A percentile compares a stretch with the other conserved stretches of the same genome.
These are phyloP conservation scores for Fragilaria crotonensis DNA, from an alignment of 108 stramenopile genomes.

Conservation along the genomic window DNA sequence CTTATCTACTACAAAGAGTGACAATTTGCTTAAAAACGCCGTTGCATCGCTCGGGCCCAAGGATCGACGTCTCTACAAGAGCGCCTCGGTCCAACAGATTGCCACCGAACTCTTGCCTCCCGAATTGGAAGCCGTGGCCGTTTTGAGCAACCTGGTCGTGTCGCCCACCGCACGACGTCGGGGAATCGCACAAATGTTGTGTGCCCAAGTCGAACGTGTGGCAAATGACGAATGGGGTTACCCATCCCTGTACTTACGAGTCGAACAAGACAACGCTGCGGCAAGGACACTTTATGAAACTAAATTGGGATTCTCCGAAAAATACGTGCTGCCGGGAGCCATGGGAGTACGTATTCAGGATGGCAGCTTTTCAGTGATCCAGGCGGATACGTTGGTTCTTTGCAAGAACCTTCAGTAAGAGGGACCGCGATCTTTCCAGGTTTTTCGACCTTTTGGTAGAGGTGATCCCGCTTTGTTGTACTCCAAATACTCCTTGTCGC, in stretches of 20 bases:
- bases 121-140: conserved; percentile 36
- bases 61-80: conserved; percentile 54
- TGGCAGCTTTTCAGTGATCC: conserved; percentile 44
- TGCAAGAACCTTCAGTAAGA: conserved; percentile 13
- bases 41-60: conserved; percentile 57
- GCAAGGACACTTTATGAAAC: conserved; percentile 46
- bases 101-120: conserved; percentile 38
- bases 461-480: too few relatives aligned
- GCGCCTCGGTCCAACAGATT: conserved; percentile 33
- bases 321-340: conserved; percentile 12
- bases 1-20: conserved; percentile 32
- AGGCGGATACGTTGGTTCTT: conserved; percentile 39
- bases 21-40: conserved; percentile 37
- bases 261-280: conserved; percentile 49
- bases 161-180: conserved; percentile 38
- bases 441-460: too few relatives aligned
- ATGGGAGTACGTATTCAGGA: conserved; percentile 35
- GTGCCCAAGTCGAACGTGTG: conserved; percentile 41
- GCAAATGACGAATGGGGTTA: conserved; percentile 41
- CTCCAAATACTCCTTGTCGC: too few relatives aligned
- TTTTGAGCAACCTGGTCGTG: conserved; percentile 55
- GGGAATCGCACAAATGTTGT: conserved; percentile 42
- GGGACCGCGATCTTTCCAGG: too few relatives aligned
- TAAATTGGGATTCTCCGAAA: conserved; percentile 39
- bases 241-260: conserved; percentile 37